These are phyloP conservation scores for Acanthamoeba lenticulata DNA, from an alignment of 208 protist genomes.

Conservation along the genomic window DNA sequence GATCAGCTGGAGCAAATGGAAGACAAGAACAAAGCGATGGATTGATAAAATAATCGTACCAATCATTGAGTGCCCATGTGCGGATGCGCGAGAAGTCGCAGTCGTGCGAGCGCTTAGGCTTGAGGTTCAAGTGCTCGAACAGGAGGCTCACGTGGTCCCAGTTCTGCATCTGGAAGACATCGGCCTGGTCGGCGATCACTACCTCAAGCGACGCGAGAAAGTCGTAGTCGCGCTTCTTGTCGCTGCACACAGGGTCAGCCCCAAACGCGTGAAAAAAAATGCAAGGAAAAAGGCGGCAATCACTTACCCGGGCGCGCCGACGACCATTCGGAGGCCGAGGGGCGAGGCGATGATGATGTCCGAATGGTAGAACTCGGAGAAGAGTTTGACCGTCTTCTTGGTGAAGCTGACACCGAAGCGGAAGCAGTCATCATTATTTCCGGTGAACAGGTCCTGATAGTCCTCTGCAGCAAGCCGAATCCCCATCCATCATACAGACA, in stretches of 20 bases:
- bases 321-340: conserved; percentile 89
- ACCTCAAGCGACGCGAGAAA: conserved; percentile 95
- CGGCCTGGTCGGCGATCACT: conserved; percentile 92
- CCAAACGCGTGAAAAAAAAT: neutral
- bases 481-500: conserved; percentile 70
- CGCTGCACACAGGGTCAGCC: conserved; percentile 30
- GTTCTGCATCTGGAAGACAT: conserved; percentile 96
- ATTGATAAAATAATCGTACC: neutral
- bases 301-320: conserved; percentile 64
- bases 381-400: conserved; percentile 88
- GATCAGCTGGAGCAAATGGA: too few species aligned
- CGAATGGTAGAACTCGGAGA: conserved; percentile 91
- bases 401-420: conserved; percentile 91
- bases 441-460: conserved; percentile 93
- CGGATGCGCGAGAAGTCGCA: conserved; percentile 84
- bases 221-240: conserved; percentile 83
- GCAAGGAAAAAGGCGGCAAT: neutral
- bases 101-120: conserved; percentile 72
- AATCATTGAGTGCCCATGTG: conserved; percentile 30
- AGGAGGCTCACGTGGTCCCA: conserved; percentile 94
- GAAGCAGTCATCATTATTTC: conserved; percentile 97
- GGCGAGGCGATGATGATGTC: conserved; percentile 97
- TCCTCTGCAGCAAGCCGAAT: conserved; percentile 84
- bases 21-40: too few species aligned
- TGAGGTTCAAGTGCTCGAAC: conserved; percentile 90